Conservation (phyloP, 1,284 basidiomycete species). For the Clitocybe nebularis region DNA sequence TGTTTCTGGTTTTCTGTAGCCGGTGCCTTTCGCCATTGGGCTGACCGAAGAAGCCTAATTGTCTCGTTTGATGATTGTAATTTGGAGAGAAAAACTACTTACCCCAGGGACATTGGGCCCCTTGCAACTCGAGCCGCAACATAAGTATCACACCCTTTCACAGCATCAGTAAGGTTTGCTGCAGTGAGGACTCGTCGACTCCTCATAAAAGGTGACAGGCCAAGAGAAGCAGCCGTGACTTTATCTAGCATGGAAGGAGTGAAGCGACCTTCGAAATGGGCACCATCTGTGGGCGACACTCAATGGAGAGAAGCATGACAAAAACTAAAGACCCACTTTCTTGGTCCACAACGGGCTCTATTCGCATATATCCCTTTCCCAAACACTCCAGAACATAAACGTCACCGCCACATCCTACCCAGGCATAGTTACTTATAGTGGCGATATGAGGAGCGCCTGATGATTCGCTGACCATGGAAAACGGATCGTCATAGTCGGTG, state of each 20-base stretch:
- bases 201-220: slow-evolving; percentile 52
- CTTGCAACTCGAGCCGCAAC: slow-evolving; percentile 49
- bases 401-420: slow-evolving; percentile 81
- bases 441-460: slow-evolving; percentile 52
- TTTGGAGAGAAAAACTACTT: slow-evolving; percentile 13
- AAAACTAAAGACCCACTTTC: slow-evolving; percentile 28
- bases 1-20: slow-evolving; percentile 66
- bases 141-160: slow-evolving; percentile 70
- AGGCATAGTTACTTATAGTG: slow-evolving; percentile 52
- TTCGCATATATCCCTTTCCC: slow-evolving; percentile 69
- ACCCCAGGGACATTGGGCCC: slow-evolving; percentile 48
- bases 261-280: slow-evolving; percentile 45
- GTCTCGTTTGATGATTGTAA: slow-evolving; percentile 1
- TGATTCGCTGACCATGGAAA: slow-evolving; percentile 51
- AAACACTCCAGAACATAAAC: slow-evolving; percentile 79
- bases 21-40: slow-evolving; percentile 69
- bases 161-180: slow-evolving; percentile 47
- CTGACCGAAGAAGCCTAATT: slow-evolving; percentile 57
- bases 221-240: slow-evolving; percentile 40
- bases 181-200: slow-evolving; percentile 55
- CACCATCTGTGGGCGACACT: slow-evolving; percentile 19
- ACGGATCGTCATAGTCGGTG: slow-evolving; percentile 80
- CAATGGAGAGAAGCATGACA: slow-evolving; percentile 2
- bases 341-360: slow-evolving; percentile 46
- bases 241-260: slow-evolving; percentile 49